These are phyloP conservation scores for Laguncularia racemosa DNA, from an alignment of 345 rosid species.

Conservation along the genomic window DNA sequence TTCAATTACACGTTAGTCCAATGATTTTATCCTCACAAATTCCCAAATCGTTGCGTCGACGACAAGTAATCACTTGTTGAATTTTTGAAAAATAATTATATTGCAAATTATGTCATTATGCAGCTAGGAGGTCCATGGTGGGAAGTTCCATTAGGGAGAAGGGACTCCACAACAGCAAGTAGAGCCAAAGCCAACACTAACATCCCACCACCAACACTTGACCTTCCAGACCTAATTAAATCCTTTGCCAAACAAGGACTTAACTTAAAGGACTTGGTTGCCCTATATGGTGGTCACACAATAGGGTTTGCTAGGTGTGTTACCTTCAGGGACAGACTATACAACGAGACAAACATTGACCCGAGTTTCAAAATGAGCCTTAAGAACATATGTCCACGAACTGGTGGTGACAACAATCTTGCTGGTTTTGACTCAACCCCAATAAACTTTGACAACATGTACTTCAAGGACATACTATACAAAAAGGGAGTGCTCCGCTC, in stretches of 20 bases:
- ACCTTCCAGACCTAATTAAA: no score
- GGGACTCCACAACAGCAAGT: conserved; percentile 35
- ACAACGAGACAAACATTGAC: conserved; percentile 4
- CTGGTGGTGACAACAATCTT: conserved; percentile 14
- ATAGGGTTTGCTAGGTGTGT: conserved; percentile 31
- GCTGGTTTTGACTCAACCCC: conserved; percentile 15
- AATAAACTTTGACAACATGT: conserved; percentile 13
- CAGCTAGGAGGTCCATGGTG: conserved; percentile 51
- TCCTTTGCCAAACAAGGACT: no score
- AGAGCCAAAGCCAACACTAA: conserved; percentile 13
- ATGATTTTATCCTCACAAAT: no score
- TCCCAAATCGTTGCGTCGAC: no score
- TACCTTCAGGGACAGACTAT: conserved; percentile 20
- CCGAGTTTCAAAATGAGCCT: conserved; percentile 19
- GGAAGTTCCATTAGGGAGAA: conserved; percentile 33
- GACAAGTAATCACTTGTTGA: no score
- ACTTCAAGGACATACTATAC: conserved; percentile 15
- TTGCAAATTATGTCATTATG: background rate
- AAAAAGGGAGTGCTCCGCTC: conserved; percentile 15
- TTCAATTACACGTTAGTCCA: no score
- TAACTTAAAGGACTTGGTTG: conserved; percentile 33
- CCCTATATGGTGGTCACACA: conserved; percentile 50
- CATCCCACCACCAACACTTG: conserved; percentile 25
- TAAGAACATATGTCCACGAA: conserved; percentile 22
- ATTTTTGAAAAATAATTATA: no score